Evolutionary conservation across 2,329 filamentous ascomycete genomes (phyloP), one percentile per base, ranked within the genome.

Genomic region (Monilinia polystroma): DNA sequence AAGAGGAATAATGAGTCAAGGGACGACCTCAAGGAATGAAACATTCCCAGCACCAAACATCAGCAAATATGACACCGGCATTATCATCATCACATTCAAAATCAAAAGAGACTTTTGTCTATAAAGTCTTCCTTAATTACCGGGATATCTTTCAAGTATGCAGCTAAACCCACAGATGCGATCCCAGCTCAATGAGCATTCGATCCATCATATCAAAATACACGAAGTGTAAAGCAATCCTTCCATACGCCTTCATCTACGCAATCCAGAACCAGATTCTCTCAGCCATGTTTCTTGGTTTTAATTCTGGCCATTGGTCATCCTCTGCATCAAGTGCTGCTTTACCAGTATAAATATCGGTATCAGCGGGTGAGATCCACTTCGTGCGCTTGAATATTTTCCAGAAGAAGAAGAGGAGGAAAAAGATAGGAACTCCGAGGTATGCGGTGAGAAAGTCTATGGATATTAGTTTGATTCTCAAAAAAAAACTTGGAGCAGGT

Each of bases 381-480:
- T 81, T 85, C 0, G 89, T 91, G 74, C 81, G 84, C 76, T 90
- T 87, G 67, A 87, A 71, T 8, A 91, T 41, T 77, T 94, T 95
- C 87, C 90, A 94, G 7, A 84, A 85, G 3, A 89, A 53, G 75
- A 85, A 93, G 2, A 94, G 78, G 0, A 87, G 70, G 0, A 90
- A 90, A 74, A 91, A 92, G 2, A 92, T 78, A 6, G 84, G 84
- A 62, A 93, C 84, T 83, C 91, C 92, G 59, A 87, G 86, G 76
- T 93, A 93, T 3, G 81, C 82, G 77, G 92, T 92, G 38, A 94
- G 77, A 75, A 94, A 95, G 8, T 84, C 86, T 8, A 88, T 0
- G 90, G 75, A 68, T 86, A 82, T 91, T 90, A 94, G 5, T 83
- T 26, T 52, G 4, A 35, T 14, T 51, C 8, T 47, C 10, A 23